phyloP scores from a whole-genome alignment of 768 basidiomycete genomes.

The Tricholoma furcatifolium region DNA sequence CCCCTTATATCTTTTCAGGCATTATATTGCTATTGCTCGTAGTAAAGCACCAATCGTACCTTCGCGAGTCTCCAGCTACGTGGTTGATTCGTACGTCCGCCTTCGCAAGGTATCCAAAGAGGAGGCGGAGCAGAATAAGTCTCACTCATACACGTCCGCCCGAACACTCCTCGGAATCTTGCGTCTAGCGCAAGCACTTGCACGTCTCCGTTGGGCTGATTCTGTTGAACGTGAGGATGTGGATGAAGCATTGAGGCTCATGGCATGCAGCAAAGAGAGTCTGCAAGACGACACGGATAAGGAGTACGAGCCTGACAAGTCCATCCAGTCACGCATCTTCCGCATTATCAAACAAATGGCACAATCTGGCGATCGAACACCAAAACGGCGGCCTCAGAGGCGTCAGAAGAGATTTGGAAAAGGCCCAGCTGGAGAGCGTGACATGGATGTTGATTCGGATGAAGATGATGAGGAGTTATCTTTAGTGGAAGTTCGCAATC shows the following conservation, averaged over 20 bases:
- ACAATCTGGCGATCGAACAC: slow-evolving; percentile 28
- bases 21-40: slow-evolving; percentile 93
- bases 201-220: slow-evolving; percentile 84
- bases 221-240: slow-evolving; percentile 84
- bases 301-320: slow-evolving; percentile 71
- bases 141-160: slow-evolving; percentile 93
- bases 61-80: slow-evolving; percentile 82
- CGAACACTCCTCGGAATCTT: slow-evolving; percentile 94
- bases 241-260: slow-evolving; percentile 93
- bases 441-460: slow-evolving; percentile 69
- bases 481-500: slow-evolving; percentile 84
- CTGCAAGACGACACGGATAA: slow-evolving; percentile 77
- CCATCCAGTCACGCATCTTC: slow-evolving; percentile 82
- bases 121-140: slow-evolving; percentile 83
- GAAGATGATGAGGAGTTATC: slow-evolving; percentile 71
- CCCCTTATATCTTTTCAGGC: slow-evolving; percentile 42
- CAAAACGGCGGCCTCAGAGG: slow-evolving; percentile 32
- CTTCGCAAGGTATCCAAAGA: slow-evolving; percentile 92
- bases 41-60: slow-evolving; percentile 89
- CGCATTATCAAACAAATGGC: slow-evolving; percentile 90
- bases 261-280: slow-evolving; percentile 96
- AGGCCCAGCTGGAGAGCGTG: slow-evolving; percentile 69
- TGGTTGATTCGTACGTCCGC: slow-evolving; percentile 94
- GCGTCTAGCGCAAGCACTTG: slow-evolving; percentile 92
- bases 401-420: slow-evolving; percentile 58